A percentile compares a stretch with the other conserved stretches of the same genome.
Evolutionary conservation across 2,329 filamentous ascomycete species (phyloP).

Genomic region (Alternaria sp.): DNA sequence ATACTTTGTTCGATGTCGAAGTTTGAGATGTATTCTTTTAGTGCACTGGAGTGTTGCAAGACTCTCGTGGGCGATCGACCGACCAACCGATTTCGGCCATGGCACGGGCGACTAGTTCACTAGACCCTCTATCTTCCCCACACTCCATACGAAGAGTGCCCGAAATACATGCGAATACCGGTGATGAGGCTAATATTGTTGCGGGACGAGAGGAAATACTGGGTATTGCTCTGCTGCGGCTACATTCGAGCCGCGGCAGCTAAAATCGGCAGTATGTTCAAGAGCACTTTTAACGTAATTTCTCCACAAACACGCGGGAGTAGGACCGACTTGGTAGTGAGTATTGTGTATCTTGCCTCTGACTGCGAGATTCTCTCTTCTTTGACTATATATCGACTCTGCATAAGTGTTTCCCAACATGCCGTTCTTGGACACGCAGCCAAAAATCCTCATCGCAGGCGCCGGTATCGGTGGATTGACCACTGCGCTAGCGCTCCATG

Average conservation of each 20-base stretch:
- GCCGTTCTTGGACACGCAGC: conserved; percentile 34
- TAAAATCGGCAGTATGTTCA: conserved; percentile 12
- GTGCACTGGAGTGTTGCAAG: neutral
- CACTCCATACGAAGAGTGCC: conserved; percentile 1
- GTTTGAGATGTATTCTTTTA: neutral
- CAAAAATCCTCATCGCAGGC: conserved; percentile 40
- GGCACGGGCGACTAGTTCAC: neutral
- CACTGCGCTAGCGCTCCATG: conserved; percentile 74
- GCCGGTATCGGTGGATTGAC: conserved; percentile 80
- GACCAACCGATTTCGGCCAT: conserved; percentile 6
- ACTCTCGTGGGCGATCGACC: neutral
- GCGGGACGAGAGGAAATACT: neutral
- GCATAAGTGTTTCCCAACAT: neutral
- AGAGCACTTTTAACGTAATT: conserved; percentile 2
- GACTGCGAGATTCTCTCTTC: neutral
- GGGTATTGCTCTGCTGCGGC: neutral
- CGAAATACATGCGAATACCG: neutral
- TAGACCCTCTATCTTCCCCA: neutral
- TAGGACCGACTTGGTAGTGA: neutral
- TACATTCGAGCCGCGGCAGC: conserved; percentile 13
- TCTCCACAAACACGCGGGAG: neutral
- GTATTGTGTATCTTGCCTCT: neutral
- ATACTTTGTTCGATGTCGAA: neutral
- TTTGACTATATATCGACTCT: neutral
- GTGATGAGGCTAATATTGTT: neutral